Evolutionary conservation across 495 filamentous ascomycete genomes (phyloP), one percentile per base, ranked within the genome.

Genomic region (Podospora tetraspora): DNA sequence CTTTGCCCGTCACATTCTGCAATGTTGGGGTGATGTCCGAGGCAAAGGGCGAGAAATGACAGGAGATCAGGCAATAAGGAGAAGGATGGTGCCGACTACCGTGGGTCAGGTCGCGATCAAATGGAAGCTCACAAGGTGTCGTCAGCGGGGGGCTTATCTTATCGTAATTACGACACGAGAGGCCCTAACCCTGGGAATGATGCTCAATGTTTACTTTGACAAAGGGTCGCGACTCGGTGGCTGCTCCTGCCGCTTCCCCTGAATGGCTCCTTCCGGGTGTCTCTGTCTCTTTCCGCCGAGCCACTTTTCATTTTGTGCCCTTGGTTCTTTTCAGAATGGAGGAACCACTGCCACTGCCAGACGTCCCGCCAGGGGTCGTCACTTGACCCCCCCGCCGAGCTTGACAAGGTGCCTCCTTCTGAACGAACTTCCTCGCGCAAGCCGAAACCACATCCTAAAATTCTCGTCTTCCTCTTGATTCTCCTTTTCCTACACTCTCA

Each of bases 241-340:
- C 22, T 9, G 24, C 61, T 32, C 34, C 22, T 57, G n/a, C 34
- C 60, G 5, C 12, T 66, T 43, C 67, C 67, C 61, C 61, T 68
- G 67, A 63, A 63, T 68, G 22, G 66, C 58, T 61, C 25, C 22
- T 43, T n/a, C 62, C 4, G 0, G 3, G 11, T 25, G 19, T 11
- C 12, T 27, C 12, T 27, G 56, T 19, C 43, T 52, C 43, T 9
- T 52, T n/a, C 43, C 43, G 16, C 43, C 6, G 2, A n/a, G 43
- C 6, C 7, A 2, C 13, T n/a, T 43, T 2, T 6, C 16, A 52
- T 52, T 19, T n/a, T 8, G 6, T n/a, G 43, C 43, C 43, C 19
- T 9, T 52, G 43, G 16, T 19, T 6, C 7, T n/a, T 6, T 2
- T 8, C 16, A 9, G n/a, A n/a, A 52, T 52, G 43, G 37, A 5